These are phyloP conservation scores for Xylariaceae sp. DNA, from an alignment of 2,329 filamentous ascomycete species.

Conservation along the genomic window DNA sequence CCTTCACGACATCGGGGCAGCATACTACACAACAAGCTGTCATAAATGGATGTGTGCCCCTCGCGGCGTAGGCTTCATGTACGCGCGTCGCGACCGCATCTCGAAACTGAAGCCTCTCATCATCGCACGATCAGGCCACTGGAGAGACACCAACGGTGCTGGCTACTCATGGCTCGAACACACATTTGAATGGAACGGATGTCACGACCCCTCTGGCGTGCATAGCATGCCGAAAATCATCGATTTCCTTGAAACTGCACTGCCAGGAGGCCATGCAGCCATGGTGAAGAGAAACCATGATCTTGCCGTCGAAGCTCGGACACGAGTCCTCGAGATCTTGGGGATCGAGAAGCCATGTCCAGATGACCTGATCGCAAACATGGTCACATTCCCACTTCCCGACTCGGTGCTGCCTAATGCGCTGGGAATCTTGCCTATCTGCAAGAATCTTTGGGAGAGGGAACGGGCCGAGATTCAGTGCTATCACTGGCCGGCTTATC, in stretches of 20 bases:
- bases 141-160: neutral
- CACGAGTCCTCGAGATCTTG: conserved; percentile 3
- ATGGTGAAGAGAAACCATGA: conserved; percentile 9
- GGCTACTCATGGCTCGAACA: conserved; percentile 8
- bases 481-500: conserved; percentile 9
- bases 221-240: conserved; percentile 6
- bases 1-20: conserved; percentile 7
- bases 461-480: conserved; percentile 3
- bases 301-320: conserved; percentile 7
- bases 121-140: conserved; percentile 4
- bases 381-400: conserved; percentile 11
- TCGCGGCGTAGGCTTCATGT: conserved; percentile 11
- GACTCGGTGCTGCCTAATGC: conserved; percentile 6
- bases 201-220: conserved; percentile 7
- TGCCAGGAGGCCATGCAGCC: conserved; percentile 6
- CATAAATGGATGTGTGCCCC: conserved; percentile 15
- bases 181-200: conserved; percentile 9
- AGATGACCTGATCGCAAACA: conserved; percentile 9
- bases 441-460: conserved; percentile 6
- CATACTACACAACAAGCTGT: conserved; percentile 10
- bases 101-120: conserved; percentile 4
- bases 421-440: conserved; percentile 9
- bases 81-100: conserved; percentile 4
- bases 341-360: conserved; percentile 8
- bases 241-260: conserved; percentile 1